Base-by-base conservation (phyloP, 2,329 filamentous ascomycete species). In the Pezicula radicicola region DNA sequence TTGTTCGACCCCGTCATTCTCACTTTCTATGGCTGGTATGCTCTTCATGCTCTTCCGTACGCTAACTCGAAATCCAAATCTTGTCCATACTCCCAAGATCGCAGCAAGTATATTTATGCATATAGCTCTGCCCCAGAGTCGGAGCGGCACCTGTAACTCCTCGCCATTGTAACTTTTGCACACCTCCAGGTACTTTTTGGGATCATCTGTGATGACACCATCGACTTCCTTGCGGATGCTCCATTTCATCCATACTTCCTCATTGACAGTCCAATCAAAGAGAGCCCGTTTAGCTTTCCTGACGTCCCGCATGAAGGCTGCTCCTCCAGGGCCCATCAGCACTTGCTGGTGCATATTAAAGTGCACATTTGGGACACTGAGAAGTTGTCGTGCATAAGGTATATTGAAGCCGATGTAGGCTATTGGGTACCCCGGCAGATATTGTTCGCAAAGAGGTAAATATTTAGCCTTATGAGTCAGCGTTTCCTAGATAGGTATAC, bases 241-340 rank as follows among this genome's bases (percentile, higher is more conserved):
- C 90, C 91, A 96, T 61, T 84, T 79, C 92, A 97, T 97, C 70
- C 84, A 81, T 46, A 77, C 75, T 56, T 82, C 79, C 13, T 87
- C 80, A 66, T 97, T 96, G 47, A 96, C 88, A 0, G 92, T 97
- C 93, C 93, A 97, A 0, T 84, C 80, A 61, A 87, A 85, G 4
- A 97, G 73, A 4, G 80, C 78, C 19, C 87, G 78, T 15, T 76
- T 72, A 2, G 75, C 72, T 45, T 72, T 66, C 54, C 78, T 77
- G 25, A 83, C 80, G 50, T 85, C 79, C 12, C 75, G 74, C 15
- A 91, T 70, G 71, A 97, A 94, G 10, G 73, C 71, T 9, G 68
- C 66, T 7, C 91, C 91, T 35, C 82, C 73, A 0, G 84, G 84
- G 1, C 87, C 84, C 52, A 90, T 79, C 47, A 96, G 77, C 18